Evolutionary conservation across 1,139 yeast species (phyloP).

Genomic region (Magnusiomyces clavatus): DNA sequence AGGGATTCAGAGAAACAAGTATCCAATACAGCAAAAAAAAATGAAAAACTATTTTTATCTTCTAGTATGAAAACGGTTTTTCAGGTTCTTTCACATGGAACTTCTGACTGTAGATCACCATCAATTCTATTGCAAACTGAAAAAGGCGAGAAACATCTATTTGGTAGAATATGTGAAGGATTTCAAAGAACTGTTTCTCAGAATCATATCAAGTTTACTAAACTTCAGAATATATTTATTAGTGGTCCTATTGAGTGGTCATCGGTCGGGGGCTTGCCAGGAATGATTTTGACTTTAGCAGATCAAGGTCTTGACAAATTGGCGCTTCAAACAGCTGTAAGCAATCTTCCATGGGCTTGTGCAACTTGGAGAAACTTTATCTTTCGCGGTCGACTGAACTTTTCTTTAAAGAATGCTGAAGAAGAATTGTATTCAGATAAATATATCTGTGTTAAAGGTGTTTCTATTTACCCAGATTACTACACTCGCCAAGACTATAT

Average conservation of each 20-base stretch:
- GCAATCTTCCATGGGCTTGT: conserved; percentile 45
- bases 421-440: conserved; percentile 1
- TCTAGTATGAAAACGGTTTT: conserved; percentile 17
- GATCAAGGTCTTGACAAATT: conserved; percentile 61
- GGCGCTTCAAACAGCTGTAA: conserved; percentile 40
- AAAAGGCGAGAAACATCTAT: conserved; percentile 52
- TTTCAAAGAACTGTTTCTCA: conserved; percentile 61
- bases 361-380: conserved; percentile 84
- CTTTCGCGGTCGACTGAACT: conserved; percentile 65
- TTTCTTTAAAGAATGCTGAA: not conserved
- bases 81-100: conserved; percentile 44
- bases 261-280: conserved; percentile 82
- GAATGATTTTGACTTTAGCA: conserved; percentile 73
- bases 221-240: conserved; percentile 57
- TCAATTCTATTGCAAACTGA: conserved; percentile 44
- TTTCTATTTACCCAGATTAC: conserved; percentile 4
- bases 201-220: conserved; percentile 28
- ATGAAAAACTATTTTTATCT: too few relatives aligned
- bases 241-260: conserved; percentile 73
- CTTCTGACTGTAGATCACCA: conserved; percentile 55
- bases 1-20: too few relatives aligned
- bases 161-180: conserved; percentile 85
- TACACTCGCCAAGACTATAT: not conserved
- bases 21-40: too few relatives aligned
- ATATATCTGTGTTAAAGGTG: conserved; percentile 12